phyloP scores from a whole-genome alignment of 2,329 filamentous ascomycete genomes.

The Verticillium tricorpus region DNA sequence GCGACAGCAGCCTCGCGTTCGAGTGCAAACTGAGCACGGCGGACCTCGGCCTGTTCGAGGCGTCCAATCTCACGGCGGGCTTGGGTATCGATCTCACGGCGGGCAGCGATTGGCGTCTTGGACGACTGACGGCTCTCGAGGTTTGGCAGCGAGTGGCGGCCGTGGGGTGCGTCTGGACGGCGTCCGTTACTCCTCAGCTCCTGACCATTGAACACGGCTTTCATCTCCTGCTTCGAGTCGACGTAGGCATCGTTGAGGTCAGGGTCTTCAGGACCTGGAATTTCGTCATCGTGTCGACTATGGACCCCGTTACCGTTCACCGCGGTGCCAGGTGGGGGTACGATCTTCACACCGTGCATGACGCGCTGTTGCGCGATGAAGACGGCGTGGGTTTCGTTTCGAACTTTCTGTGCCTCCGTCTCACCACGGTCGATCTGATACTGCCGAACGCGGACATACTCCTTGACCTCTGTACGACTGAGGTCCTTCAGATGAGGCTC shows the following conservation, averaged over 20 bases:
- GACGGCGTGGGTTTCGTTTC: slow-evolving; percentile 50
- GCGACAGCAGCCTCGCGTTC: slow-evolving; percentile 30
- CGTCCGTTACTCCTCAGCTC: not conserved
- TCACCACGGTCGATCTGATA: slow-evolving; percentile 53
- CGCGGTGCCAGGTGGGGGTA: slow-evolving; percentile 7
- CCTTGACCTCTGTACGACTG: slow-evolving; percentile 53
- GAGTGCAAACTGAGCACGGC: slow-evolving; percentile 43
- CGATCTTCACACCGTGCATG: slow-evolving; percentile 22
- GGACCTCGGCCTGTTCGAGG: slow-evolving; percentile 45
- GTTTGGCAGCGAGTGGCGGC: slow-evolving; percentile 27
- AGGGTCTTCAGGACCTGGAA: not conserved
- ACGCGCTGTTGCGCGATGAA: slow-evolving; percentile 43
- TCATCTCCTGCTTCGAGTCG: not conserved
- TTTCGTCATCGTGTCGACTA: not conserved
- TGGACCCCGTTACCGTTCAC: not conserved
- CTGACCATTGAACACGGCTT: not conserved
- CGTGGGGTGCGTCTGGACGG: not conserved
- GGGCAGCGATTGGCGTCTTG: slow-evolving; percentile 23
- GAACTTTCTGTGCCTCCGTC: slow-evolving; percentile 36
- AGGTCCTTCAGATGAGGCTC: slow-evolving; percentile 50
- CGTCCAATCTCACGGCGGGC: slow-evolving; percentile 49
- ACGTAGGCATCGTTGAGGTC: not conserved
- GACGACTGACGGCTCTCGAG: slow-evolving; percentile 24
- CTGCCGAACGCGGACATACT: slow-evolving; percentile 59
- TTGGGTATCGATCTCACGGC: slow-evolving; percentile 44